Base-by-base conservation (phyloP, 306 rosid species). In the Acacia acuminata region DNA sequence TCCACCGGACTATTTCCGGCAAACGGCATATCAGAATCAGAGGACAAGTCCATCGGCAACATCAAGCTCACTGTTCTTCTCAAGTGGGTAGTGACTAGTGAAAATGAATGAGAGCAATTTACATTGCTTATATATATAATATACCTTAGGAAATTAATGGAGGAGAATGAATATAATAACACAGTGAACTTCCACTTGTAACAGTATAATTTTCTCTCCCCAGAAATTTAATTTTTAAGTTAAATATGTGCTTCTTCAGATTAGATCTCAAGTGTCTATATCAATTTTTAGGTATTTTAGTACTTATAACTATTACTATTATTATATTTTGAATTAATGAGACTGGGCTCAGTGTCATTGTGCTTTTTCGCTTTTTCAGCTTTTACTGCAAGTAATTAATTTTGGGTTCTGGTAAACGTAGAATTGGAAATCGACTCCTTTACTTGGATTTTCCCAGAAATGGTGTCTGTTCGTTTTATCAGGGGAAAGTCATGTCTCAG, bases 1-100 rank as follows among this genome's bases (percentile, higher is more conserved):
- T 2, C 98, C 99, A 3, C 91, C 96, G 48, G 97, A 93, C 71
- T 86, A 93, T 78, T 91, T 93, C 79, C 82, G 88, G 88, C 97
- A 89, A 74, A 87, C 90, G 75, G 75, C 94, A 0, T 92, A 88
- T 53, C 94, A 89, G 42, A 70, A 42, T 70, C 73, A 40, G 9
- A 81, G 86, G 9, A 48, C 82, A 15, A 84, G 91, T 42, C 89
- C 94, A 6, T 89, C 96, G 47, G 83, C 87, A 43, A 89, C 91
- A 50, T 87, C 92, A 74, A 86, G 88, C 88, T 91, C 94, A 79
- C 82, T 89, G 81, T 93, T 89, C 89, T 90, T 90, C 95, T 88
- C 94, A 48, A 90, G 88, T 81, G 91, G 93, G 86, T 90, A 80
- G 89, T 77, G 25, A 38, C 85, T 90, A 80, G 89, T 77, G 25